Percentiles rank a stretch among this genome's conserved stretches.
Evolutionary conservation across 2,329 filamentous ascomycete species (phyloP).

Genomic region (Aspergillus novoparasiticus): DNA sequence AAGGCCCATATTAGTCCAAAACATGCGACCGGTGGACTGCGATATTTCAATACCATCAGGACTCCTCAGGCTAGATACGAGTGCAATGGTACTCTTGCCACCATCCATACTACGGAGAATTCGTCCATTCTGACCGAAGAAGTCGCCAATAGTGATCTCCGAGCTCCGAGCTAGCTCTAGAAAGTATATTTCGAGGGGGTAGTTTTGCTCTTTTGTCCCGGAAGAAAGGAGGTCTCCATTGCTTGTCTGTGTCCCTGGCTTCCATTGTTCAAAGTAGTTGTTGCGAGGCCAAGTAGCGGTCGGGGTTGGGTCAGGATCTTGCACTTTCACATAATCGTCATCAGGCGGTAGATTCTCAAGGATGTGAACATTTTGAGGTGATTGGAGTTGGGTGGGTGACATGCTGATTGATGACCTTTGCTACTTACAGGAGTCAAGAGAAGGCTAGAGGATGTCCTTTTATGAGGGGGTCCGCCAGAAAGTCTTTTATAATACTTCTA

Average conservation of each 20-base stretch:
- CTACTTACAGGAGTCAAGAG: too few relatives aligned
- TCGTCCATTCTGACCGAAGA: too few relatives aligned
- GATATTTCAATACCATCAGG: slow-evolving; percentile 53
- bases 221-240: slow-evolving; percentile 43
- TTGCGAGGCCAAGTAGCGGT: slow-evolving; percentile 50
- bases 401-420: too few relatives aligned
- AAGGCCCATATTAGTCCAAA: slow-evolving; percentile 56
- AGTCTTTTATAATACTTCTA: too few relatives aligned
- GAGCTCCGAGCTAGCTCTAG: slow-evolving; percentile 27
- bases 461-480: too few relatives aligned
- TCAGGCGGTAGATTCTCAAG: slow-evolving; percentile 30
- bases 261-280: slow-evolving; percentile 50
- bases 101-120: too few relatives aligned
- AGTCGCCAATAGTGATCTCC: slow-evolving; percentile 2
- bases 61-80: slow-evolving; percentile 15
- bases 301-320: slow-evolving; percentile 37
- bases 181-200: slow-evolving; percentile 17
- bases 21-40: slow-evolving; percentile 38
- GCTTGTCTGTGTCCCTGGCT: slow-evolving; percentile 41
- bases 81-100: not conserved
- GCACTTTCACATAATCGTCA: slow-evolving; percentile 55
- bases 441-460: too few relatives aligned
- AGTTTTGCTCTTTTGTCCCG: slow-evolving; percentile 1
- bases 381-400: too few relatives aligned
- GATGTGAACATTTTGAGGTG: too few relatives aligned